These are phyloP conservation scores for Aeschynomene evenia DNA, from an alignment of 306 rosid genomes.

Conservation along the genomic window DNA sequence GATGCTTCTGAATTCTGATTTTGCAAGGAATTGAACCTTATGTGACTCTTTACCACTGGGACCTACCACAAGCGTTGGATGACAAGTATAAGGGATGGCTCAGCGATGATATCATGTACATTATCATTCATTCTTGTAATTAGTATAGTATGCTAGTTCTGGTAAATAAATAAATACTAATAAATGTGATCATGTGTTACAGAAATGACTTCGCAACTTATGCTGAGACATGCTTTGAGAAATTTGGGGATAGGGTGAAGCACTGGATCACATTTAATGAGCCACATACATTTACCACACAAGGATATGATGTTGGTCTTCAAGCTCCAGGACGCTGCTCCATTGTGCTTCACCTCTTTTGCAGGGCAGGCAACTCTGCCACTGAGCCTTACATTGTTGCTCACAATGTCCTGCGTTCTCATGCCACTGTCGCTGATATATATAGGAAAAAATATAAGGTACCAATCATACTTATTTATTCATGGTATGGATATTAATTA, in stretches of 20 bases:
- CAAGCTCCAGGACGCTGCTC: slow-evolving; percentile 95
- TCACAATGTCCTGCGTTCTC: slow-evolving; percentile 76
- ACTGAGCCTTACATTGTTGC: slow-evolving; percentile 90
- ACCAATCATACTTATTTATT: too few relatives aligned
- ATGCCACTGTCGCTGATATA: slow-evolving; percentile 56
- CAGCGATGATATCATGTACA: slow-evolving; percentile 64
- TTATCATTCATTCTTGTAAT: neutral
- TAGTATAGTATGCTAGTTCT: too few relatives aligned
- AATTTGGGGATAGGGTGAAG: slow-evolving; percentile 95
- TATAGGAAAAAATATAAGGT: slow-evolving; percentile 79
- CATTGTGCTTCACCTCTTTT: slow-evolving; percentile 52
- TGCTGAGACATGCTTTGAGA: slow-evolving; percentile 82
- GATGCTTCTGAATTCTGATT: slow-evolving; percentile 16
- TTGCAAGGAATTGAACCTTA: slow-evolving; percentile 86
- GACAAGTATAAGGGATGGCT: slow-evolving; percentile 93
- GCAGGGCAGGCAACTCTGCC: slow-evolving; percentile 75
- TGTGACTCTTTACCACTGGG: slow-evolving; percentile 95
- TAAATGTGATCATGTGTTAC: slow-evolving; percentile 8
- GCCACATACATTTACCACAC: slow-evolving; percentile 76
- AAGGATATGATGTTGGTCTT: slow-evolving; percentile 86
- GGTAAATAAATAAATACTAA: too few relatives aligned
- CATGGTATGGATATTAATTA: too few relatives aligned
- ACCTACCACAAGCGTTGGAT: slow-evolving; percentile 85
- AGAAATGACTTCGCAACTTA: slow-evolving; percentile 72
- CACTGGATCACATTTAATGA: slow-evolving; percentile 95